Base-by-base conservation (phyloP, 2,329 filamentous ascomycete genomes). In the Trichoderma hamatum region DNA sequence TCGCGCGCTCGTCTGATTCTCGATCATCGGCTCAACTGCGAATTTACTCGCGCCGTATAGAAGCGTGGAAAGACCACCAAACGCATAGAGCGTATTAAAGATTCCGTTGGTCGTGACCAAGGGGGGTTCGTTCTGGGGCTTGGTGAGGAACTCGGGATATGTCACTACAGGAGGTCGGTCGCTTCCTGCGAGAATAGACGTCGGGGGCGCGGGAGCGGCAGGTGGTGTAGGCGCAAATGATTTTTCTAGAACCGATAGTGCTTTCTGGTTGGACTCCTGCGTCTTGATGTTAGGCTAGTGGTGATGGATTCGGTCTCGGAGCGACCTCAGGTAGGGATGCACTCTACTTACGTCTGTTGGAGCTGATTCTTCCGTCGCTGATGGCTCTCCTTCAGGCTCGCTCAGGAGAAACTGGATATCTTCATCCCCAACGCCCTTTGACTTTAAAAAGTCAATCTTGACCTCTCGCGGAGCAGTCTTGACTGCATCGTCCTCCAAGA, bases 401-500 rank as follows among this genome's bases (percentile, higher is more conserved):
- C 72, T 76, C 19, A 97, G 80, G 9, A 97, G 82, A 61, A 83
- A 82, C 72, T 92, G 82, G 70, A 97, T 92, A 71, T 95, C 89
- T 36, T 85, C 83, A 5, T 86, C 81, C 3, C 81, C 81, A 9
- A 97, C 82, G 3, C 92, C 92, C 78, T 97, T 97, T 62, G 87
- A 88, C 75, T 89, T 85, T 1, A 97, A 82, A 73, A 97, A 97
- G 9, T 87, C 86, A 24, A 86, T 83, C 81, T 97, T 97, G 79
- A 89, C 90, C 68, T 92, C 90, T 55, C 85, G 84, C 0, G 90
- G 84, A 39, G 90, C 88, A 78, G 90, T 82, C 69, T 86, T 88
- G 69, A 97, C 92, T 24, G 85, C 84, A 9, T 92, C 88, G 70
- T 96, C 90, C 62, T 92, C 83, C 4, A 97, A 85, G 76, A 97